Evolutionary conservation across 2,329 filamentous ascomycete genomes (phyloP), one percentile per base, ranked within the genome.

Genomic region (Trichoderma brevicompactum): DNA sequence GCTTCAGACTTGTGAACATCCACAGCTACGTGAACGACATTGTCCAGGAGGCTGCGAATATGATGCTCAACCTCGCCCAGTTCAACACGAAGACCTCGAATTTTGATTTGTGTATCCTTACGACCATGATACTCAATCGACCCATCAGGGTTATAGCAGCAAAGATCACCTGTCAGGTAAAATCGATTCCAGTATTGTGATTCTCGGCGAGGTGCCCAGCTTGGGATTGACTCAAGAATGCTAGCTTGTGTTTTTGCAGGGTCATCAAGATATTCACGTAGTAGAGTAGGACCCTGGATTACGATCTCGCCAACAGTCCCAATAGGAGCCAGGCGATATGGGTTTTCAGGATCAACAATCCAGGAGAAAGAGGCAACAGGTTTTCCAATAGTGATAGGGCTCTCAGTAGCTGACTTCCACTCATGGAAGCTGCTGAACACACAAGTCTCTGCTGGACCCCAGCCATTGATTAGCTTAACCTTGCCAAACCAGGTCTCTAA

Each of bases 41-140:
- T 23, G 1, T 5, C 2, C 1, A 40, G 43, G 1, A 64, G 13
- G 1, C 2, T 41, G 10, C 46, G 52, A 17, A 60, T 55, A 32
- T 66, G 64, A 28, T 66, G 61, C 17, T 67, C 66, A 23, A 67
- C 56, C 46, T 64, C 66, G 19, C 53, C 64, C 1, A 62, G 9
- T 36, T 62, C 59, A 1, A 65, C 56, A 34, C 64, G 55, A 4
- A 62, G 49, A 3, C 64, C 64, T 13, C 64, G 40, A 23, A 65
- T 65, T 28, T 65, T 65, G 41, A 65, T 43, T 3, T 65, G 64
- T 0, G 55, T 65, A 3, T 65, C 63, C 6, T 61, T 65, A n/a
- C 63, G 44, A 49, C n/a, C n/a, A 3, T 2, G 48, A 17, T 48
- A 65, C 6, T 48, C 5, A 7, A 65, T 2, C 1, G 48, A 63